Percentiles rank a stretch among this genome's conserved stretches.
Conservation (phyloP, 2,329 filamentous ascomycete genomes). For the Hypocreales sp. region DNA sequence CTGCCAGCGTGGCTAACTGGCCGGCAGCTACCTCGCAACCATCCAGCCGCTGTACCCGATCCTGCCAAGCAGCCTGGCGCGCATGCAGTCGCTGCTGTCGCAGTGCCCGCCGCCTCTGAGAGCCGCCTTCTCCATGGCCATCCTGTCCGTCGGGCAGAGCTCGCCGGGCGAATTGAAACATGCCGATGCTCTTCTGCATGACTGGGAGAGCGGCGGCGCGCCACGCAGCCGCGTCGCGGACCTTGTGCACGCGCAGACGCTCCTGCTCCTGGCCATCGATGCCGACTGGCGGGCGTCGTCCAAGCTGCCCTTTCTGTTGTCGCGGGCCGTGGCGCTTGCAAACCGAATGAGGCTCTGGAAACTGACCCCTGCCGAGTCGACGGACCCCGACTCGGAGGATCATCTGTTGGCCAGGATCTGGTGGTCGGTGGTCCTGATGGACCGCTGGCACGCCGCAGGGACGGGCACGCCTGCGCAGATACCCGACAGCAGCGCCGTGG, state of each 20-base stretch:
- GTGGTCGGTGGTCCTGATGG: constrained; percentile 58
- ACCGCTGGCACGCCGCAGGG: constrained; percentile 59
- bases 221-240: constrained; percentile 24
- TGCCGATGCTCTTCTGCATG: constrained; percentile 30
- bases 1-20: too few relatives aligned
- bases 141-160: constrained; percentile 35
- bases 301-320: constrained; percentile 37
- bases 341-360: constrained; percentile 46
- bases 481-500: constrained; percentile 43
- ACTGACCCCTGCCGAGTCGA: constrained; percentile 24
- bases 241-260: constrained; percentile 48
- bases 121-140: constrained; percentile 48
- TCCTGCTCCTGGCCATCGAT: constrained; percentile 51
- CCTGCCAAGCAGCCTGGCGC: constrained; percentile 39
- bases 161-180: constrained; percentile 25
- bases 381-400: constrained; percentile 43
- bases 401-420: constrained; percentile 49
- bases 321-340: constrained; percentile 48
- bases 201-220: constrained; percentile 31
- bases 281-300: constrained; percentile 37
- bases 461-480: constrained; percentile 48
- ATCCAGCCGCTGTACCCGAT: constrained; percentile 56
- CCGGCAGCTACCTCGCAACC: constrained; percentile 40
- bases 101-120: constrained; percentile 40
- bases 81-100: constrained; percentile 38